These are phyloP conservation scores for Neopestalotiopsis rosae DNA, from an alignment of 2,329 filamentous ascomycete species.

Conservation along the genomic window DNA sequence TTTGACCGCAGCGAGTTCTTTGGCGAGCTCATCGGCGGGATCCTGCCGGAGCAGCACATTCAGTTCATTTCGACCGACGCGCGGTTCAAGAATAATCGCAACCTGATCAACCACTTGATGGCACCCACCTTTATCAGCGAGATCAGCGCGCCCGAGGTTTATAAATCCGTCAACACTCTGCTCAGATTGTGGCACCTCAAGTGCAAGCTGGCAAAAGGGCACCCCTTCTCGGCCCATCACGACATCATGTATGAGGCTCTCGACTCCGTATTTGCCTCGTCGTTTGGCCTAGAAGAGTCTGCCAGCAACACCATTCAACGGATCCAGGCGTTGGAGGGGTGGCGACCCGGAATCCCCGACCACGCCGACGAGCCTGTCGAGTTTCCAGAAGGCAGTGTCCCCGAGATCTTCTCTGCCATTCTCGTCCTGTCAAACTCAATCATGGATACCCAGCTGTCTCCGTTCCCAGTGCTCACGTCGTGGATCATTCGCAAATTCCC, in stretches of 20 bases:
- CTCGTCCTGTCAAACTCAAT: slow-evolving; percentile 35
- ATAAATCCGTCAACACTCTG: slow-evolving; percentile 35
- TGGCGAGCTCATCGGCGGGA: slow-evolving; percentile 35
- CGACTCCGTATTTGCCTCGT: slow-evolving; percentile 36
- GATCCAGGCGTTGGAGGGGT: slow-evolving; percentile 23
- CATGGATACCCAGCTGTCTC: slow-evolving; percentile 35
- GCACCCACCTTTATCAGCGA: slow-evolving; percentile 38
- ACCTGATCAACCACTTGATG: slow-evolving; percentile 45
- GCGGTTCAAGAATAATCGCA: slow-evolving; percentile 31
- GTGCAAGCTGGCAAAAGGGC: slow-evolving; percentile 32
- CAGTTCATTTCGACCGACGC: slow-evolving; percentile 35
- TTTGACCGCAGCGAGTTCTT: slow-evolving; percentile 48
- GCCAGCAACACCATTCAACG: slow-evolving; percentile 11
- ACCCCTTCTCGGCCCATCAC: slow-evolving; percentile 35
- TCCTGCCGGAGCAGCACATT: slow-evolving; percentile 40
- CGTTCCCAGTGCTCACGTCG: slow-evolving; percentile 31
- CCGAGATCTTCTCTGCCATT: slow-evolving; percentile 26
- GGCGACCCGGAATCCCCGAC: slow-evolving; percentile 17
- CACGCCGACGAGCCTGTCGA: slow-evolving; percentile 27
- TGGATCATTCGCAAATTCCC: slow-evolving; percentile 35
- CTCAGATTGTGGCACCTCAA: slow-evolving; percentile 42
- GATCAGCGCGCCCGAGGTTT: slow-evolving; percentile 40
- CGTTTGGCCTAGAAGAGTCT: slow-evolving; percentile 25
- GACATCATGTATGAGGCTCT: slow-evolving; percentile 39
- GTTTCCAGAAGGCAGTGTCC: slow-evolving; percentile 27